A percentile compares a stretch with the other conserved stretches of the same genome.
These are phyloP conservation scores for Plasmodium knowlesi DNA, from an alignment of 169 alveolate genomes.

Conservation along the genomic window DNA sequence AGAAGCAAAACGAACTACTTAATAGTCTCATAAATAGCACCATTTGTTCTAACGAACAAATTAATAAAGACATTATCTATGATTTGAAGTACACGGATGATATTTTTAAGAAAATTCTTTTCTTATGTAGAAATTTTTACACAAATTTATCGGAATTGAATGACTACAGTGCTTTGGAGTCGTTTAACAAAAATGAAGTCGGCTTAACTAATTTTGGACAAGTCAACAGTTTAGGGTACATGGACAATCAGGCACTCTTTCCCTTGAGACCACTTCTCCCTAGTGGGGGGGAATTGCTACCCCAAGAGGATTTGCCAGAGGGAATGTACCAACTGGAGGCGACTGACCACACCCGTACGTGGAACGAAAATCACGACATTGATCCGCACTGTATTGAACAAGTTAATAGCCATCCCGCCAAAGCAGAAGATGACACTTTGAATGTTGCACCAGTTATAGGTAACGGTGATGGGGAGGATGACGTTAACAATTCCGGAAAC, in stretches of 20 bases:
- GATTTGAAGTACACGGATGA: conserved; percentile 32
- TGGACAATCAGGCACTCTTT: neutral
- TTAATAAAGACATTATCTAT: conserved; percentile 9
- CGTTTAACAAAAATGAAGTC: neutral
- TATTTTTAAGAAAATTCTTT: conserved; percentile 20
- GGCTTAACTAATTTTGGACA: neutral
- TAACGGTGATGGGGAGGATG: neutral
- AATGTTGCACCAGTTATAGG: neutral
- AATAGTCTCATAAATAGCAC: conserved; percentile 1
- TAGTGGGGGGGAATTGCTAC: neutral
- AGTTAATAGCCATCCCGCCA: neutral
- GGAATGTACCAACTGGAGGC: neutral
- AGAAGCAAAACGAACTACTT: neutral
- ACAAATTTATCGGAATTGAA: conserved; percentile 21
- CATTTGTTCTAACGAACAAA: conserved; percentile 7
- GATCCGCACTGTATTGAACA: neutral
- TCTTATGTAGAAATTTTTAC: conserved; percentile 20
- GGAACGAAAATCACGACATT: neutral
- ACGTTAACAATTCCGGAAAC: neutral
- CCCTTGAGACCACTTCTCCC: conserved; percentile 1
- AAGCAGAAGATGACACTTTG: neutral
- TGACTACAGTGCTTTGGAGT: neutral
- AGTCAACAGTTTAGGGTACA: neutral
- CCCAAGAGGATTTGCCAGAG: neutral
- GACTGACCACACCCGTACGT: neutral